These are phyloP conservation scores for Kodamaea derodonti DNA, from an alignment of 1,139 yeast genomes.

Conservation along the genomic window DNA sequence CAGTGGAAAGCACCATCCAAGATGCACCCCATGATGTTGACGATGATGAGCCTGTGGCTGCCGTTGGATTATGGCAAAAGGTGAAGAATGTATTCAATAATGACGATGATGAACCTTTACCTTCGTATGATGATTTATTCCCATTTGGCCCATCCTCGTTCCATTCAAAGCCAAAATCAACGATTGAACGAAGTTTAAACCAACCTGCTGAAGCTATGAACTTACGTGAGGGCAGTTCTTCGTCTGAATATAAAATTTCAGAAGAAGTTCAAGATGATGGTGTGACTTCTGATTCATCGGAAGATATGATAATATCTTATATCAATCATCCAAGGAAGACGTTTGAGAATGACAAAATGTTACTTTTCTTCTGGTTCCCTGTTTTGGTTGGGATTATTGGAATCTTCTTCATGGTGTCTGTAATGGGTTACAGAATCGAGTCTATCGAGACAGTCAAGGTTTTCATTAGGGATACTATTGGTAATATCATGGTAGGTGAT, in stretches of 20 bases:
- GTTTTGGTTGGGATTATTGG: constrained; percentile 52
- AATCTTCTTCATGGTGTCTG: constrained; percentile 46
- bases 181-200: constrained; percentile 30
- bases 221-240: constrained; percentile 3
- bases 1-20: constrained; percentile 3
- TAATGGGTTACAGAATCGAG: constrained; percentile 48
- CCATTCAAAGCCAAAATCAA: constrained; percentile 31
- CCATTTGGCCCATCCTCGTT: constrained; percentile 51
- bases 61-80: constrained; percentile 51
- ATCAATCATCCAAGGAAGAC: constrained; percentile 60
- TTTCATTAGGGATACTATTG: constrained; percentile 49
- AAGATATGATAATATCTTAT: constrained; percentile 51
- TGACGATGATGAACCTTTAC: constrained; percentile 48
- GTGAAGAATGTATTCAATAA: constrained; percentile 55
- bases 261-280: constrained; percentile 18
- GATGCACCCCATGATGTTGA: neutral
- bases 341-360: constrained; percentile 78
- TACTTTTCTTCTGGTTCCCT: constrained; percentile 87
- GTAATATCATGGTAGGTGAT: constrained; percentile 63
- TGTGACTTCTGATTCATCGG: constrained; percentile 46
- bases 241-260: constrained; percentile 5
- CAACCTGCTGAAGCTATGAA: constrained; percentile 2
- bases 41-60: constrained; percentile 3
- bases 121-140: constrained; percentile 79
- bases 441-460: constrained; percentile 42